Evolutionary conservation across 805 yeast genomes (phyloP).

Genomic region (Candida nonsorbophila): DNA sequence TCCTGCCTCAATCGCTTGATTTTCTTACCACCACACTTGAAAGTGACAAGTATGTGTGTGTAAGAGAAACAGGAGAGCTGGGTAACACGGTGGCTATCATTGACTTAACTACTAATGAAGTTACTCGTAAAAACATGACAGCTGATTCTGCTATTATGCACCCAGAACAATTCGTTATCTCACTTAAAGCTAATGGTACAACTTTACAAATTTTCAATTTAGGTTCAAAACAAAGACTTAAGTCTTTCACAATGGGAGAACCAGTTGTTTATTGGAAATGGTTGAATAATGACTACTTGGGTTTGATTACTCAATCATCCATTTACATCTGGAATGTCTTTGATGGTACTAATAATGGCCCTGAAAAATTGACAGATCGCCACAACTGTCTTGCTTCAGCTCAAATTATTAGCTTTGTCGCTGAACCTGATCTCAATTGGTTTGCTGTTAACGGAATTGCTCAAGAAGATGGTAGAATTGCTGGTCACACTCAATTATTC

Average conservation of each 20-base stretch:
- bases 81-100: conserved; percentile 93
- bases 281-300: conserved; percentile 69
- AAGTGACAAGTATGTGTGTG: conserved; percentile 85
- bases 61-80: conserved; percentile 55
- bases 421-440: conserved; percentile 82
- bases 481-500: conserved; percentile 92
- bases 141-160: conserved; percentile 98
- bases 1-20: conserved; percentile 78
- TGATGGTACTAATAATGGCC: conserved; percentile 76
- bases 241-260: conserved; percentile 78
- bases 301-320: conserved; percentile 75
- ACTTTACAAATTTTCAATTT: conserved; percentile 92
- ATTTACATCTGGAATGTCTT: conserved; percentile 79
- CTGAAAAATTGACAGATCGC: conserved; percentile 74
- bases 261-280: conserved; percentile 96
- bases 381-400: conserved; percentile 73
- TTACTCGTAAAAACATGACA: conserved; percentile 87
- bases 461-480: conserved; percentile 89
- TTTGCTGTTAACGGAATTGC: conserved; percentile 92
- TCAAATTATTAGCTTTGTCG: conserved; percentile 87
- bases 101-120: conserved; percentile 74
- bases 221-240: conserved; percentile 80
- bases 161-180: conserved; percentile 82
- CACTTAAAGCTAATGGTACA: conserved; percentile 93
- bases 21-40: conserved; percentile 93